A percentile compares a stretch with the other conserved stretches of the same genome.
These are phyloP conservation scores for Irpex rosettiformis DNA, from an alignment of 1,284 basidiomycete genomes.

Conservation along the genomic window DNA sequence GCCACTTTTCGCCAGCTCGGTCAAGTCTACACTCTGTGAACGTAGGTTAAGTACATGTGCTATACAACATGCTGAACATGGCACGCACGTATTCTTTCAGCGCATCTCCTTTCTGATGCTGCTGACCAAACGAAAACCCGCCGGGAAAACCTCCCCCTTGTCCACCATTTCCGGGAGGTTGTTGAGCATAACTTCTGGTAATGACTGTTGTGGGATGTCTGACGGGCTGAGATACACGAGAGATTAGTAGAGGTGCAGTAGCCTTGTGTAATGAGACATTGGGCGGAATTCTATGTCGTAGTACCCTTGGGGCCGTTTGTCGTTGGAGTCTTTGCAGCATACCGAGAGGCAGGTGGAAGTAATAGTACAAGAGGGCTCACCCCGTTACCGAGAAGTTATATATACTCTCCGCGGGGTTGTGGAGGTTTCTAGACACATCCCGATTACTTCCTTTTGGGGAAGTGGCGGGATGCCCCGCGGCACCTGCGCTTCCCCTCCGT, in stretches of 20 bases:
- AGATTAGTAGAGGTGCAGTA: background rate
- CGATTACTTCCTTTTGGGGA: background rate
- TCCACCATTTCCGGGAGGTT: slow-evolving; percentile 1
- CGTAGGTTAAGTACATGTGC: background rate
- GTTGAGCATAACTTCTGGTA: slow-evolving; percentile 5
- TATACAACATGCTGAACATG: background rate
- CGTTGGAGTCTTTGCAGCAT: background rate
- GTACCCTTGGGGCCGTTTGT: background rate
- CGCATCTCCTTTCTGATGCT: slow-evolving; percentile 8
- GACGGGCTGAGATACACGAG: background rate
- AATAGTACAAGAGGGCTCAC: background rate
- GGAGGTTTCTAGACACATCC: background rate
- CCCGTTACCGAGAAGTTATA: background rate
- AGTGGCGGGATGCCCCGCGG: background rate
- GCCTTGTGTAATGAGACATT: background rate
- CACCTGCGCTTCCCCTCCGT: too few species aligned
- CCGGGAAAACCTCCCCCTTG: slow-evolving; percentile 1
- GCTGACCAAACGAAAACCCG: slow-evolving; percentile 10
- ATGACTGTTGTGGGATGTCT: background rate
- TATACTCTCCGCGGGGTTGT: background rate
- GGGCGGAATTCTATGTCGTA: background rate
- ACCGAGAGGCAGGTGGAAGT: background rate
- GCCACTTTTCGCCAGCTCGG: slow-evolving; percentile 77
- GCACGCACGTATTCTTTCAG: slow-evolving; percentile 9
- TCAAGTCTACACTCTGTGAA: slow-evolving; percentile 75